These are phyloP conservation scores for Suhomyces coccinellae DNA, from an alignment of 1,139 yeast species.

Conservation along the genomic window DNA sequence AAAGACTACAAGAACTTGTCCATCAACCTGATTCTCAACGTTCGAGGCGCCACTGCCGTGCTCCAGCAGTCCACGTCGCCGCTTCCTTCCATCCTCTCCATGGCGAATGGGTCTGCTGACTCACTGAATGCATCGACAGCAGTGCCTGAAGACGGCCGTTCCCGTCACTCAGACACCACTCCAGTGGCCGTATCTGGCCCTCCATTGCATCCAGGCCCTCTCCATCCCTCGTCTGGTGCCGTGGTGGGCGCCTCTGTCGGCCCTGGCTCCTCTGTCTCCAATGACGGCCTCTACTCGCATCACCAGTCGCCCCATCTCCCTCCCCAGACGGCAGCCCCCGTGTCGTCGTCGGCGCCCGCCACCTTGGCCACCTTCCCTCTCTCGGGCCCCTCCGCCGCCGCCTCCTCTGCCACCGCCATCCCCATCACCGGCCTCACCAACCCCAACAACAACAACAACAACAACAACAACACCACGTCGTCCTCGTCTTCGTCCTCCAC, in stretches of 20 bases:
- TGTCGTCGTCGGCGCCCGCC: neutral
- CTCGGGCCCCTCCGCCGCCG: no score
- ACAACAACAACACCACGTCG: neutral
- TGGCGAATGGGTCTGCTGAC: neutral
- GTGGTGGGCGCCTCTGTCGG: no score
- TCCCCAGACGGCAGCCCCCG: no score
- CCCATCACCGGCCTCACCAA: neutral
- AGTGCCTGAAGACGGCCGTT: no score
- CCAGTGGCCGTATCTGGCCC: no score
- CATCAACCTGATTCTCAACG: constrained; percentile 16
- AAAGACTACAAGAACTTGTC: constrained; percentile 15
- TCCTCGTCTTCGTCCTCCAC: neutral
- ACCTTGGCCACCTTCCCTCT: neutral
- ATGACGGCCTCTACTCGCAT: no score
- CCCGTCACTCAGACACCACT: no score
- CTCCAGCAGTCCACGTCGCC: neutral
- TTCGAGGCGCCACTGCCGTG: constrained; percentile 4
- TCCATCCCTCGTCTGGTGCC: no score
- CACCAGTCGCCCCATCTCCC: no score
- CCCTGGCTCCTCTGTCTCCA: no score
- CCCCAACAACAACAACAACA: neutral
- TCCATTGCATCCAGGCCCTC: no score
- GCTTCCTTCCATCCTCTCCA: neutral
- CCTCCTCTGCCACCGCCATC: neutral
- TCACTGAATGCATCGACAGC: no score